A percentile compares a stretch with the other conserved stretches of the same genome.
phyloP scores from a whole-genome alignment of 23 red algal species.

The Gracilaria domingensis region DNA sequence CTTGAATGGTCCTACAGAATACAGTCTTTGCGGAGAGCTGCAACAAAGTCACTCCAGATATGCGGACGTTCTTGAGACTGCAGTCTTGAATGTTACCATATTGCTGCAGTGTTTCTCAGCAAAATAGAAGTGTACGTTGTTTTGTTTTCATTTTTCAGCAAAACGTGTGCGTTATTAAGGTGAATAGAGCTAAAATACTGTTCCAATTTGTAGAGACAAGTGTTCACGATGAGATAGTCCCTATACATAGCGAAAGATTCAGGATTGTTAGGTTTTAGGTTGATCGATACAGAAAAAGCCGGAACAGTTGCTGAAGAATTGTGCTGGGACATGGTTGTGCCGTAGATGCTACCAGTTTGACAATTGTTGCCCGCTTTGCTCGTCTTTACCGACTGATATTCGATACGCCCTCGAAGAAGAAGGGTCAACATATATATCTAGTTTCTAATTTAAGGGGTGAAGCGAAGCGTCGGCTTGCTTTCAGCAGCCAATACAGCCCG shows the following conservation, averaged over 20 bases:
- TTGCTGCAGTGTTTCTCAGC: neutral
- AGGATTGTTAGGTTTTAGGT: slow-evolving; percentile 3
- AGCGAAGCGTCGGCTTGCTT: no score
- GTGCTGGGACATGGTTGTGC: no score
- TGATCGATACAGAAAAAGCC: neutral
- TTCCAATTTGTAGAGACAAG: neutral
- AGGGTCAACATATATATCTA: no score
- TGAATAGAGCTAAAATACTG: slow-evolving; percentile 11
- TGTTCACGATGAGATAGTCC: neutral
- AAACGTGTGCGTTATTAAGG: neutral
- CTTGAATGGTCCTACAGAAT: slow-evolving; percentile 12
- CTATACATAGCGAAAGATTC: neutral
- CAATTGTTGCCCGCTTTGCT: no score
- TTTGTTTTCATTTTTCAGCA: slow-evolving; percentile 12
- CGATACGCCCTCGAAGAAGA: no score
- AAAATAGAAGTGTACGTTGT: neutral
- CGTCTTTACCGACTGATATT: no score
- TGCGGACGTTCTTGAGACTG: neutral
- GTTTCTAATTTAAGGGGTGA: no score
- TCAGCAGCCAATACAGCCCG: no score
- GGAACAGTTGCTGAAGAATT: no score
- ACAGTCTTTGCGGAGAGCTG: neutral
- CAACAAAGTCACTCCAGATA: neutral
- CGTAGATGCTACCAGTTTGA: no score
- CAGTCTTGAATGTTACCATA: neutral